Percentiles rank a stretch among this genome's conserved stretches.
phyloP scores from a whole-genome alignment of 2,329 filamentous ascomycete species.

The Leptographium galeiforme region DNA sequence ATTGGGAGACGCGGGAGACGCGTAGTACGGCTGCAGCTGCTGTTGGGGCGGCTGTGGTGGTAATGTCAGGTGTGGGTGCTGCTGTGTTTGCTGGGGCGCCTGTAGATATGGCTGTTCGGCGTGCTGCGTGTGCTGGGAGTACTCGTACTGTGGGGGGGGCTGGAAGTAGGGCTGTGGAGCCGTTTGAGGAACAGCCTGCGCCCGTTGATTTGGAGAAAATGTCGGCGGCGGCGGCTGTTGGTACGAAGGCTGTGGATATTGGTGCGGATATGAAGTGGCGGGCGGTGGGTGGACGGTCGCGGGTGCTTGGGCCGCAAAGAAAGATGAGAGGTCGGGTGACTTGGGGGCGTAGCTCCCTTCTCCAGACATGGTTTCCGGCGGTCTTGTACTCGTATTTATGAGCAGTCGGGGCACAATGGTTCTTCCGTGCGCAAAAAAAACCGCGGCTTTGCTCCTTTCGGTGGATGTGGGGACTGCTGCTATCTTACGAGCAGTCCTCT shows the following conservation, averaged over 20 bases:
- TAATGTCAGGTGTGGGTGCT: background rate
- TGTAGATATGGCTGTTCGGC: conserved; percentile 4
- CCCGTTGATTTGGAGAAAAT: conserved; percentile 7
- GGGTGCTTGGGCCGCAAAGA: conserved; percentile 27
- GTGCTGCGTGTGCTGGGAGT: conserved; percentile 5
- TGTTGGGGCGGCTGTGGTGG: background rate
- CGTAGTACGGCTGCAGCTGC: background rate
- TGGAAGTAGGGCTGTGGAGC: conserved; percentile 12
- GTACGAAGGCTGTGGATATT: conserved; percentile 11
- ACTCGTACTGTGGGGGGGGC: conserved; percentile 5
- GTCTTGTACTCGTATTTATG: background rate
- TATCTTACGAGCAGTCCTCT: background rate
- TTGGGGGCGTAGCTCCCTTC: conserved; percentile 41
- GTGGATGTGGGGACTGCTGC: background rate
- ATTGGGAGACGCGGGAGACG: background rate
- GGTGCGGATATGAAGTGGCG: conserved; percentile 15
- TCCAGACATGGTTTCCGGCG: conserved; percentile 30
- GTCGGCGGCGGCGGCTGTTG: conserved; percentile 5
- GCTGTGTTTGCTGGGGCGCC: conserved; percentile 6
- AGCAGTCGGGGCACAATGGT: background rate
- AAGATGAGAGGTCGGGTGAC: conserved; percentile 45
- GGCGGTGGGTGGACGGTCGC: conserved; percentile 16
- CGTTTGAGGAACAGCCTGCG: background rate
- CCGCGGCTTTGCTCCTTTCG: background rate
- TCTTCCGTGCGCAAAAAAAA: background rate